Conservation (phyloP, 495 filamentous ascomycete genomes). For the Aspergillus campestris region DNA sequence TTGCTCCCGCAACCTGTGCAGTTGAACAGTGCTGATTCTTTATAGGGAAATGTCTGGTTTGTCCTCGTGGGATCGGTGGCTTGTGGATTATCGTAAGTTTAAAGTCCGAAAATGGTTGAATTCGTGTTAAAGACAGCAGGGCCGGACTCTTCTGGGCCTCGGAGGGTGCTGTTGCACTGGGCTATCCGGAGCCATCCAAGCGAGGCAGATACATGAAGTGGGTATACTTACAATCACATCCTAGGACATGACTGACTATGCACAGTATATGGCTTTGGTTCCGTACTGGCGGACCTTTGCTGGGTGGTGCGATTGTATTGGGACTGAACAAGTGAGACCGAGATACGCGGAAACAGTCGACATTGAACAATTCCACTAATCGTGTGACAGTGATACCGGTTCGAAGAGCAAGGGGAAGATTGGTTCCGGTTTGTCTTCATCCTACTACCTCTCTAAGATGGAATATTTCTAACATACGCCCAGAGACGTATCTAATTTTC, state of each 20-base stretch:
- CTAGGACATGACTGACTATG: not conserved
- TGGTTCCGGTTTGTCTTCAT: conserved; percentile 13
- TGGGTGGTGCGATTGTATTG: conserved; percentile 56
- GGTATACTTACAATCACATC: not conserved
- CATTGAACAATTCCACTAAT: conserved; percentile 16
- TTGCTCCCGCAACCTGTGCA: not conserved
- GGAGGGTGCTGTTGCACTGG: conserved; percentile 55
- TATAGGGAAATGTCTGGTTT: conserved; percentile 51
- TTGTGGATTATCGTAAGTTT: conserved; percentile 48
- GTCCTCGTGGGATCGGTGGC: conserved; percentile 54
- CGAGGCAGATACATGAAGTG: conserved; percentile 44
- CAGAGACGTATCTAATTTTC: conserved; percentile 48
- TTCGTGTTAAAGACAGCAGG: conserved; percentile 3
- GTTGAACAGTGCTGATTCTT: not conserved
- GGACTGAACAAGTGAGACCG: conserved; percentile 42
- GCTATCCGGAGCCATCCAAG: conserved; percentile 54
- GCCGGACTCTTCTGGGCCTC: conserved; percentile 59
- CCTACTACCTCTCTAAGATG: not conserved
- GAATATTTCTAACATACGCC: not conserved
- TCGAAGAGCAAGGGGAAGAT: conserved; percentile 21
- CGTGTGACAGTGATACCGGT: conserved; percentile 3
- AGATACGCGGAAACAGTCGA: not conserved
- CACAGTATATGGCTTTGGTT: conserved; percentile 51
- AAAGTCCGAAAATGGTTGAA: not conserved
- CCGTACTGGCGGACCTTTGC: conserved; percentile 47